Evolutionary conservation across 208 protist genomes (phyloP).

Genomic region (Kentomonas sorsogonicus): DNA sequence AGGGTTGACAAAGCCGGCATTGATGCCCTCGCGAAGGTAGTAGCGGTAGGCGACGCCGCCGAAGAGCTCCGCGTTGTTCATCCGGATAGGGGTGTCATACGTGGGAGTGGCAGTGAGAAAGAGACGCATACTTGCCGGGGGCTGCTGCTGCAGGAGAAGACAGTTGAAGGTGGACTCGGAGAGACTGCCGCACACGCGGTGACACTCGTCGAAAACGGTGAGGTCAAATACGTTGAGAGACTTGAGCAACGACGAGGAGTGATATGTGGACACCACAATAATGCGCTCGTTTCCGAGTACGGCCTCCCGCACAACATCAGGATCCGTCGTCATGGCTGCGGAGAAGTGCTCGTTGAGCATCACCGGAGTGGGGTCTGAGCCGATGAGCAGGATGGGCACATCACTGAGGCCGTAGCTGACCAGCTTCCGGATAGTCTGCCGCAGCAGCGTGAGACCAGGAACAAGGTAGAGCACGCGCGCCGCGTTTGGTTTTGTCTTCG

Average conservation of each 20-base stretch:
- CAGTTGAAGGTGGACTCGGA: conserved; percentile 63
- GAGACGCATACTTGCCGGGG: conserved; percentile 26
- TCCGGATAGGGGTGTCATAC: conserved; percentile 75
- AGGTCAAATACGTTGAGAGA: conserved; percentile 38
- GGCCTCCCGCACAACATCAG: conserved; percentile 29
- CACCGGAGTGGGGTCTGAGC: conserved; percentile 39
- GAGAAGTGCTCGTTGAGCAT: conserved; percentile 16
- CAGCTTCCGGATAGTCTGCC: conserved; percentile 62
- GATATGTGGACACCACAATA: conserved; percentile 66
- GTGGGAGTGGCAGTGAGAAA: conserved; percentile 75
- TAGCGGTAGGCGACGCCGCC: conserved; percentile 73
- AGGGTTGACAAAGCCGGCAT: conserved; percentile 63
- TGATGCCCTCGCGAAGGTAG: conserved; percentile 75
- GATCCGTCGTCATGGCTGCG: conserved; percentile 59
- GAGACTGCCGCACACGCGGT: conserved; percentile 69
- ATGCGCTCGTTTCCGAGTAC: conserved; percentile 26
- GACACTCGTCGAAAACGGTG: conserved; percentile 76
- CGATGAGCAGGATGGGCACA: conserved; percentile 54
- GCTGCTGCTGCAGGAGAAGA: conserved; percentile 40
- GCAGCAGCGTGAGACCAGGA: conserved; percentile 58
- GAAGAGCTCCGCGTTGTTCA: conserved; percentile 61
- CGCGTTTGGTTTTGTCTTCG: background rate
- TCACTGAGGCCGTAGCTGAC: conserved; percentile 49
- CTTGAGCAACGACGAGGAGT: conserved; percentile 62
- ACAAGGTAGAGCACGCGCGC: conserved; percentile 62